Percentiles rank a stretch among this genome's conserved stretches.
phyloP scores from a whole-genome alignment of 805 yeast genomes.

The Candida quercuum region DNA sequence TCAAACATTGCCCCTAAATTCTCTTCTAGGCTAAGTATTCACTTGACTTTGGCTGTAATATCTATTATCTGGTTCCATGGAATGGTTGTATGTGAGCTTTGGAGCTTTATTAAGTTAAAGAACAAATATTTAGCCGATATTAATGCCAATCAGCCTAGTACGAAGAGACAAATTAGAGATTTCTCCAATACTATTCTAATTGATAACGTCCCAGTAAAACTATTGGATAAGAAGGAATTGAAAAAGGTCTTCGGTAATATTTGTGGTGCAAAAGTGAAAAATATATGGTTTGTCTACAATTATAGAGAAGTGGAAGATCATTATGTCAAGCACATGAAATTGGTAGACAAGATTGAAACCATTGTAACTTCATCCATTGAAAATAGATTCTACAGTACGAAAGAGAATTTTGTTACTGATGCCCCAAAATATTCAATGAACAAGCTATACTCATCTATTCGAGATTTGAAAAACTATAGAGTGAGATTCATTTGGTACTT shows the following conservation, averaged over 20 bases:
- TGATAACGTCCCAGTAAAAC: slow-evolving; percentile 38
- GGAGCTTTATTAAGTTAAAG: slow-evolving; percentile 42
- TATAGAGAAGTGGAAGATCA: slow-evolving; percentile 31
- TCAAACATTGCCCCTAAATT: slow-evolving; percentile 58
- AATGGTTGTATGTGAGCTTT: slow-evolving; percentile 52
- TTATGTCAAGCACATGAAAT: slow-evolving; percentile 24
- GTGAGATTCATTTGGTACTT: slow-evolving; percentile 4
- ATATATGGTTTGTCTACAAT: slow-evolving; percentile 55
- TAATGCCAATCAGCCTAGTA: slow-evolving; percentile 12
- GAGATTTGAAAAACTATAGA: slow-evolving; percentile 8
- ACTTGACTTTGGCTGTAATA: slow-evolving; percentile 52
- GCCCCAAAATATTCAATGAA: not conserved
- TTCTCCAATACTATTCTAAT: slow-evolving; percentile 33
- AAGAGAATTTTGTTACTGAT: not conserved
- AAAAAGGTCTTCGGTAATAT: slow-evolving; percentile 21
- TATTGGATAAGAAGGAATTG: slow-evolving; percentile 18
- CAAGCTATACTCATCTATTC: not conserved
- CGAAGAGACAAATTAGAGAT: slow-evolving; percentile 17
- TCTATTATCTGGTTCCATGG: slow-evolving; percentile 53
- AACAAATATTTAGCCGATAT: slow-evolving; percentile 33
- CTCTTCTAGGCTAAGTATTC: slow-evolving; percentile 49
- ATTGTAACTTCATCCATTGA: slow-evolving; percentile 31
- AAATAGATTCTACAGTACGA: slow-evolving; percentile 7
- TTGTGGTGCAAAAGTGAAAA: slow-evolving; percentile 43
- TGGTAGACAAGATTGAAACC: slow-evolving; percentile 33